Evolutionary conservation across 2,329 filamentous ascomycete genomes (phyloP), one percentile per base, ranked within the genome.

Genomic region (Fusarium caatingaense): DNA sequence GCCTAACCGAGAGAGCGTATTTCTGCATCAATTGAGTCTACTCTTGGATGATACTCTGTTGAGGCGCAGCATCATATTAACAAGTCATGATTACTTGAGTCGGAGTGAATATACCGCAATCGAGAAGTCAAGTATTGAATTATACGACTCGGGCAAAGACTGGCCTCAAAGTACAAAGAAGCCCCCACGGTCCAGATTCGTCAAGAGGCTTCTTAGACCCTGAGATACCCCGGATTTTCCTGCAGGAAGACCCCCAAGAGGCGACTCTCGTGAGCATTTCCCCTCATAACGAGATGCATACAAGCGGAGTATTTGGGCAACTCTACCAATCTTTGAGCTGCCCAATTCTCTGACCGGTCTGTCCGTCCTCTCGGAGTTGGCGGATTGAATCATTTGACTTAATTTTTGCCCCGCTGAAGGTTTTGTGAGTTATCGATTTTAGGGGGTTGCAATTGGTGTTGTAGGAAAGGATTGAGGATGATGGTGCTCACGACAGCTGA

Each of bases 161-260:
- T 67, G 56, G 40, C 59, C 51, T 54, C 42, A 65, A 62, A 53
- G 34, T 28, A 67, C 47, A 56, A 60, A 27, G 34, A 37, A 37
- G 12, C 68, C 72, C 72, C 72, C 70, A 74, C 68, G 54, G 40
- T 45, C 44, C 34, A 69, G 28, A 65, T 40, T 60, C 45, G 27
- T 44, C 51, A 63, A 60, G 56, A 21, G 44, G 51, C 58, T 68
- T 57, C 20, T 27, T 8, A 68, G 58, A 56, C 49, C 56, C 61
- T 67, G 57, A 56, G 61, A 56, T 56, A 73, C 72, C 68, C 71
- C 72, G 47, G 72, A 67, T 74, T 72, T 66, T 48, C 23, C 66
- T 68, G 70, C 61, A 64, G 40, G 48, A 32, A 58, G 56, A 50
- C 58, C 59, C 56, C 50, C 63, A 56, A 66, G 23, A 32, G 44